Base-by-base conservation (phyloP, 2,329 filamentous ascomycete genomes). In the Penicillium hordei region DNA sequence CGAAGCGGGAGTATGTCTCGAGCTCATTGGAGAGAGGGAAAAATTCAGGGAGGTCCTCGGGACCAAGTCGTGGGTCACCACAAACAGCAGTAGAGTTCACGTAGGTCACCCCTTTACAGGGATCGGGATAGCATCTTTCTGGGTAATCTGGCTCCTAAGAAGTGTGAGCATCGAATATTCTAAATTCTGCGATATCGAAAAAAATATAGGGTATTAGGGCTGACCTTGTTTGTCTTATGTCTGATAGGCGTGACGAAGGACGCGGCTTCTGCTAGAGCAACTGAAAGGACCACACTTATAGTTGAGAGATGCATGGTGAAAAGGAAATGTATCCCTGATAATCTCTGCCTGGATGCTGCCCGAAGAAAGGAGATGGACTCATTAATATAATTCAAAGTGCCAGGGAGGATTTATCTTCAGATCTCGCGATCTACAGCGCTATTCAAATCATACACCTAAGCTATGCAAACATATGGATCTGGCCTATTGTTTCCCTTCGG, bases 1-100 rank as follows among this genome's bases (percentile, higher is more conserved):
- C 65, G 27, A 67, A 65, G 15, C 59, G 63, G 46, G 64, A 21
- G 38, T 68, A 68, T 42, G 64, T 64, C 34, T 53, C 52, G 2
- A 66, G 46, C n/a, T 64, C 48, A 8, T 52, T 61, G 8, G 58
- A 50, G 15, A 68, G 57, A 15, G 65, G 62, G 58, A 64, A 60
- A 15, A 36, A 46, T 3, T 19, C 38, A 2, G 66, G 66, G 2
- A 64, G 60, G 7, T 50, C 9, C 13, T 50, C 48, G 2, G 65
- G 65, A 15, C 65, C 65, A 1, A 67, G 62, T 19, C 62, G 58
- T 13, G 57, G 55, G 39, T 68, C 60, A 25, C 59, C 53, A 27
- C 65, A 68, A 49, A 67, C 59, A 39, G 55, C 60, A 5, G 56
- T 48, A 3, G 40, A 34, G 40, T 62, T 62, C 29, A 36, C 27